These are phyloP conservation scores for Suillus hirtellus DNA, from an alignment of 768 basidiomycete genomes.

Conservation along the genomic window DNA sequence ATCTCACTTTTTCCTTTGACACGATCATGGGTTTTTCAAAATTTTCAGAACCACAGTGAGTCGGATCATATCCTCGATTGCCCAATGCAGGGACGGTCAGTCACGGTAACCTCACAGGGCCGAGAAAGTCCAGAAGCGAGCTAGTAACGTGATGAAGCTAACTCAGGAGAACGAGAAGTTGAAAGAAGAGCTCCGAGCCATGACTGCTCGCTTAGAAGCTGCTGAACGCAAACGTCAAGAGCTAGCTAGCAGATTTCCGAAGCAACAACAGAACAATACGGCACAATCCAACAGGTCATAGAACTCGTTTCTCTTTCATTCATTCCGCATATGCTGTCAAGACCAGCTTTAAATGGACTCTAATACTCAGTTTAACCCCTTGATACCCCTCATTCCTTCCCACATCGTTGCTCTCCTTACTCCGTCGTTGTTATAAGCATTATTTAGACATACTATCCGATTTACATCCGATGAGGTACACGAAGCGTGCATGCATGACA, in stretches of 20 bases:
- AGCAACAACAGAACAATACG: constrained; percentile 15
- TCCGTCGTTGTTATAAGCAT: constrained; percentile 5
- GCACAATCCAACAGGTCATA: constrained; percentile 16
- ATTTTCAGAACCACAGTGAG: constrained; percentile 46
- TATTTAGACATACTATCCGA: constrained; percentile 10
- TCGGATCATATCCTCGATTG: constrained; percentile 27
- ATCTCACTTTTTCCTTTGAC: constrained; percentile 43
- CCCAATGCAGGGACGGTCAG: constrained; percentile 30
- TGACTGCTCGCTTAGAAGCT: constrained; percentile 73
- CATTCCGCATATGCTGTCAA: not conserved
- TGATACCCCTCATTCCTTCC: constrained; percentile 7
- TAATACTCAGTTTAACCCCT: not conserved
- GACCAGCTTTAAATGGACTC: constrained; percentile 1
- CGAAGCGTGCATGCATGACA: not conserved
- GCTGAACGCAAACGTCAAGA: constrained; percentile 63
- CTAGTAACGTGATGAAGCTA: constrained; percentile 74
- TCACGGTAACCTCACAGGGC: constrained; percentile 31
- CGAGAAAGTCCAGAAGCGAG: constrained; percentile 61
- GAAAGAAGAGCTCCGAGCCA: constrained; percentile 71
- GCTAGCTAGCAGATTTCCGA: constrained; percentile 39
- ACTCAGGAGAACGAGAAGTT: constrained; percentile 80
- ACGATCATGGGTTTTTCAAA: constrained; percentile 39
- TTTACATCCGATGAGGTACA: constrained; percentile 9
- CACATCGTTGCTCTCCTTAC: constrained; percentile 5
- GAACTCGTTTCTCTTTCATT: not conserved